A percentile compares a stretch with the other conserved stretches of the same genome.
phyloP scores from a whole-genome alignment of 2,329 filamentous ascomycete genomes.

The Verticillium isaacii region DNA sequence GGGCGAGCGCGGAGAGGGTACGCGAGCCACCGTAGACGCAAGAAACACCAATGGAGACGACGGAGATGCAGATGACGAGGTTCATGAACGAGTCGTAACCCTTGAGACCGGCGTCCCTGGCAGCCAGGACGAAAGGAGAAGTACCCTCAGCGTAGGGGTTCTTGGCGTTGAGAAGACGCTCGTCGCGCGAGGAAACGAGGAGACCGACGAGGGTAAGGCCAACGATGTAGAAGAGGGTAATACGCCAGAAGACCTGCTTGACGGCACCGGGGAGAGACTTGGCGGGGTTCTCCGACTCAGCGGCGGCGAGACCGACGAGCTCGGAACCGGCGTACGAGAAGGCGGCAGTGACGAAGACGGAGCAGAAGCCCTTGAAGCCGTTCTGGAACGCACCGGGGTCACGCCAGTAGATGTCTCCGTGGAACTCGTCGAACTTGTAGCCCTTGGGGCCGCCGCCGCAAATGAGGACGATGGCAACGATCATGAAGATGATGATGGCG shows the following conservation, averaged over 20 bases:
- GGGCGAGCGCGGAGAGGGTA: constrained; percentile 49
- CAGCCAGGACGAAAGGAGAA: constrained; percentile 12
- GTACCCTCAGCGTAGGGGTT: constrained; percentile 35
- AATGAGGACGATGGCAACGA: constrained; percentile 53
- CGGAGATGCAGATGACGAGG: constrained; percentile 47
- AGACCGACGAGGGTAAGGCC: constrained; percentile 45
- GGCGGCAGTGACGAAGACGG: constrained; percentile 64
- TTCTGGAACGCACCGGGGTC: constrained; percentile 55
- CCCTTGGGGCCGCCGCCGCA: constrained; percentile 50
- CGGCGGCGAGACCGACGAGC: constrained; percentile 64
- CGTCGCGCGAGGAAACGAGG: constrained; percentile 36
- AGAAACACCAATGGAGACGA: constrained; percentile 50
- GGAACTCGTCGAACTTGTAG: constrained; percentile 34
- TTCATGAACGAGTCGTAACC: constrained; percentile 50
- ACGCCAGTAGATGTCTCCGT: constrained; percentile 37
- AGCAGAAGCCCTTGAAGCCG: constrained; percentile 66
- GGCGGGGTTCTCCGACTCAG: constrained; percentile 62
- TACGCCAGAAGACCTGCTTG: constrained; percentile 64
- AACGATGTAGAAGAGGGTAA: constrained; percentile 45
- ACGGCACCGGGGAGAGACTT: constrained; percentile 72
- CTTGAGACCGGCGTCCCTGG: constrained; percentile 34
- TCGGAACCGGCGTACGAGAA: constrained; percentile 67
- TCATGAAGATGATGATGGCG: constrained; percentile 57
- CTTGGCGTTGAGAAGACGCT: constrained; percentile 34
- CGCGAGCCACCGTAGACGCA: constrained; percentile 51